A percentile compares a stretch with the other conserved stretches of the same genome.
Conservation (phyloP, 1,139 yeast genomes). For the Pichia sp. region DNA sequence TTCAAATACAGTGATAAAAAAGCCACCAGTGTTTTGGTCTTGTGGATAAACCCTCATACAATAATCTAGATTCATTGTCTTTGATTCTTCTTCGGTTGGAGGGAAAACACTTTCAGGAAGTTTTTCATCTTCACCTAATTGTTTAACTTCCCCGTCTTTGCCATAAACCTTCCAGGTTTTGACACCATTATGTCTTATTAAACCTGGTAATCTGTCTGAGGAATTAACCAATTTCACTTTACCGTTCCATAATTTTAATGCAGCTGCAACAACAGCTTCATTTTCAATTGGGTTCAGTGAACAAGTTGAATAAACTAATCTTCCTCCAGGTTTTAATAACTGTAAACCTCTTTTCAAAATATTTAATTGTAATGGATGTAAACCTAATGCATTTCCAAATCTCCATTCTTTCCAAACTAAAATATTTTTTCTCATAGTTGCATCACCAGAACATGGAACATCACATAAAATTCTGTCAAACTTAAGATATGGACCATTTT, state of each 20-base stretch:
- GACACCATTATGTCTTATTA: slow-evolving; percentile 69
- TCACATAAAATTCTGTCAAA: slow-evolving; percentile 95
- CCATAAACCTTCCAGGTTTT: slow-evolving; percentile 80
- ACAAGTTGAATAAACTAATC: slow-evolving; percentile 94
- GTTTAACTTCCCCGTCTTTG: slow-evolving; percentile 58
- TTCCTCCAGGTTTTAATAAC: slow-evolving; percentile 81
- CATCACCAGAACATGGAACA: slow-evolving; percentile 99
- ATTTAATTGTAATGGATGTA: slow-evolving; percentile 82
- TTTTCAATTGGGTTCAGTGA: slow-evolving; percentile 93
- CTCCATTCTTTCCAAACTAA: slow-evolving; percentile 97
- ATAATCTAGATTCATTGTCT: slow-evolving; percentile 56
- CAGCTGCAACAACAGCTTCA: slow-evolving; percentile 95
- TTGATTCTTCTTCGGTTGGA: slow-evolving; percentile 68
- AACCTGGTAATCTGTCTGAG: slow-evolving; percentile 66
- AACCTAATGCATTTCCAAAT: slow-evolving; percentile 81
- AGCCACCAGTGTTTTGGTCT: slow-evolving; percentile 97
- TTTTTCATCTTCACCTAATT: slow-evolving; percentile 41
- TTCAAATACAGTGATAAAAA: slow-evolving; percentile 89
- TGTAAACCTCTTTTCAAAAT: slow-evolving; percentile 88
- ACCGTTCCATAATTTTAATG: slow-evolving; percentile 66
- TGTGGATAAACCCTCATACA: slow-evolving; percentile 96
- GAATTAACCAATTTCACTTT: slow-evolving; percentile 67
- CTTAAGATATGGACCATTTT: slow-evolving; percentile 47
- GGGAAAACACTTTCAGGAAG: slow-evolving; percentile 66
- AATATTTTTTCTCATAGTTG: slow-evolving; percentile 94